A percentile compares a stretch with the other conserved stretches of the same genome.
Evolutionary conservation across 306 rosid genomes (phyloP).

Genomic region (Dalbergia cochinchinensis): DNA sequence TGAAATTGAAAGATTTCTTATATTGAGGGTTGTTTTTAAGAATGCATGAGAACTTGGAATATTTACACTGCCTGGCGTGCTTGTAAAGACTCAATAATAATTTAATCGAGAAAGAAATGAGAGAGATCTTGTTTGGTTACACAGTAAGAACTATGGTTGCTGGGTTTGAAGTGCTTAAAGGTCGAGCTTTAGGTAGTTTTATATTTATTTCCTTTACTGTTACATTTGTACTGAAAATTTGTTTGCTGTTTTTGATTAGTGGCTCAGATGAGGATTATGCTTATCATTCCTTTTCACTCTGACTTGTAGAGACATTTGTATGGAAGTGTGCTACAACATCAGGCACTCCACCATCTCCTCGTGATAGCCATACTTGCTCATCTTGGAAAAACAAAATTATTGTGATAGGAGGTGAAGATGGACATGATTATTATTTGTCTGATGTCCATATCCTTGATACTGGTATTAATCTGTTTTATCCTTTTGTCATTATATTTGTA

Average conservation of each 20-base stretch:
- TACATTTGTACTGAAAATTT: slow-evolving; percentile 7
- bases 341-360: slow-evolving; percentile 93
- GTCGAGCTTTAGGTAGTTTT: slow-evolving; percentile 37
- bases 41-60: slow-evolving; percentile 21
- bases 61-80: slow-evolving; percentile 22
- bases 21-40: slow-evolving; percentile 32
- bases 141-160: slow-evolving; percentile 2
- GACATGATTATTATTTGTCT: slow-evolving; percentile 82
- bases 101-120: slow-evolving; percentile 25
- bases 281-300: slow-evolving; percentile 38
- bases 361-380: slow-evolving; percentile 96
- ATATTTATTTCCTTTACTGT: slow-evolving; percentile 32
- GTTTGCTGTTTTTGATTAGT: slow-evolving; percentile 20
- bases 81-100: slow-evolving; percentile 27
- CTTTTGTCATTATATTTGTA: background rate
- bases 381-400: slow-evolving; percentile 88
- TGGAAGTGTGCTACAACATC: slow-evolving; percentile 87
- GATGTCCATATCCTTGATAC: slow-evolving; percentile 97
- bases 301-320: slow-evolving; percentile 81
- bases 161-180: slow-evolving; percentile 12
- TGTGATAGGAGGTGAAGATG: slow-evolving; percentile 96
- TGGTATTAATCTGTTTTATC: slow-evolving; percentile 58
- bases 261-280: slow-evolving; percentile 17
- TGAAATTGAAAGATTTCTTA: slow-evolving; percentile 19
- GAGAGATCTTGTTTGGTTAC: slow-evolving; percentile 25